A percentile compares a stretch with the other conserved stretches of the same genome.
Conservation (phyloP, 2,329 filamentous ascomycete species). For the Sporothrix globosa region DNA sequence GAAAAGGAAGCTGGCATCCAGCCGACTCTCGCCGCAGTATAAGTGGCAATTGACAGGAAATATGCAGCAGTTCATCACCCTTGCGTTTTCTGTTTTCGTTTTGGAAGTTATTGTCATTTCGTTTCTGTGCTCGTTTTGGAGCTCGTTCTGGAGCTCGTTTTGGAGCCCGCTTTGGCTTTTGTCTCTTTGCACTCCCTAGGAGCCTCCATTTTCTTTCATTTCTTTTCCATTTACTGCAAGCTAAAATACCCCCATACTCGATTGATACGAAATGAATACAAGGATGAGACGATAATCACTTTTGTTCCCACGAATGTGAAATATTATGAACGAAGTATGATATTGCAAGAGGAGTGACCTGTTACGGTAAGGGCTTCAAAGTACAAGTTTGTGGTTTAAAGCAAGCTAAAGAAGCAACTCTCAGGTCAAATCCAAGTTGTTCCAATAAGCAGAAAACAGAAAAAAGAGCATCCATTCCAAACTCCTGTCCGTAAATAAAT, state of each 20-base stretch:
- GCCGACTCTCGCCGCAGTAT: not conserved
- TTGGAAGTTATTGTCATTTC: not conserved
- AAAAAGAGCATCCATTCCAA: not conserved
- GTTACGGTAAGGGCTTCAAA: too few relatives aligned
- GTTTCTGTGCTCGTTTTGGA: not conserved
- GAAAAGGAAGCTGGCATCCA: slow-evolving; percentile 30
- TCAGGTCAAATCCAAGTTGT: not conserved
- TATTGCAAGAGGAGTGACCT: not conserved
- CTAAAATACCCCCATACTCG: slow-evolving; percentile 22
- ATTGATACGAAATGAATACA: slow-evolving; percentile 23
- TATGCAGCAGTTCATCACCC: not conserved
- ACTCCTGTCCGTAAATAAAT: not conserved
- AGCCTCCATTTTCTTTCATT: not conserved
- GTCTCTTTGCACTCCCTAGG: too few relatives aligned
- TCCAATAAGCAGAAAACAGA: not conserved
- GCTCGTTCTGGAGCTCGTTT: too few relatives aligned
- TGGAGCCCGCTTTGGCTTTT: too few relatives aligned
- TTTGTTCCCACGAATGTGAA: not conserved
- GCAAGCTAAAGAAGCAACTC: not conserved
- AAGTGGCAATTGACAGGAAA: not conserved
- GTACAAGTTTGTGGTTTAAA: not conserved
- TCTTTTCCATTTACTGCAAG: not conserved
- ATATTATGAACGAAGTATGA: not conserved
- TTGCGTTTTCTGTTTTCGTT: not conserved
- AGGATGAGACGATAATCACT: not conserved